phyloP scores from a whole-genome alignment of 352 stramenopile genomes.

The Pythium oligandrum region DNA sequence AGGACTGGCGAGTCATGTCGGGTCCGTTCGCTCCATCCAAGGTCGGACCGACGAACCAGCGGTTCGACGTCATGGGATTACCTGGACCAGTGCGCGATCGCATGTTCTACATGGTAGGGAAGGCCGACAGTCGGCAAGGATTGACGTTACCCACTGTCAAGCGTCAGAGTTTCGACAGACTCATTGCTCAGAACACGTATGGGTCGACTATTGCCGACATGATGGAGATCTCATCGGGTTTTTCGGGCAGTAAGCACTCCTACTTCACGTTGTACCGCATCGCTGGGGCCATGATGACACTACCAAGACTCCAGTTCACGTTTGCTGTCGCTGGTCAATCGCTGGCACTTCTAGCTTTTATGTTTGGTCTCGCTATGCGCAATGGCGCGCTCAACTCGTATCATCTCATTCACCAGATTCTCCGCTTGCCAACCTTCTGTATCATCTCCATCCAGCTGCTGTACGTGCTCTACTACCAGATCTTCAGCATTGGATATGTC shows the following conservation, averaged over 20 bases:
- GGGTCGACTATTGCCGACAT: slow-evolving; percentile 25
- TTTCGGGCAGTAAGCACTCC: slow-evolving; percentile 16
- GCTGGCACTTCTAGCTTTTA: slow-evolving; percentile 22
- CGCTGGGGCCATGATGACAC: slow-evolving; percentile 17
- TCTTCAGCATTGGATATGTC: slow-evolving; percentile 30
- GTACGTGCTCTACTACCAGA: slow-evolving; percentile 40
- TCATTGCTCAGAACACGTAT: slow-evolving; percentile 28
- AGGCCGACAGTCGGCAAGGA: slow-evolving; percentile 17
- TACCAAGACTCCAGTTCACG: slow-evolving; percentile 30
- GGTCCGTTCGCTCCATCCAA: slow-evolving; percentile 1
- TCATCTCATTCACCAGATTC: slow-evolving; percentile 28
- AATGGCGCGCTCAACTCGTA: slow-evolving; percentile 25
- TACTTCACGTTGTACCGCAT: slow-evolving; percentile 27
- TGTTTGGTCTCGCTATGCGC: slow-evolving; percentile 19
- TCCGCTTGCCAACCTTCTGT: slow-evolving; percentile 28
- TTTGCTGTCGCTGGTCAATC: slow-evolving; percentile 32
- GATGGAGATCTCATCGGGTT: slow-evolving; percentile 23
- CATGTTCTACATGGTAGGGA: slow-evolving; percentile 28
- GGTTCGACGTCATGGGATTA: slow-evolving; percentile 27
- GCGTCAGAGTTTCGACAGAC: slow-evolving; percentile 27
- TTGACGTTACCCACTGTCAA: slow-evolving; percentile 24
- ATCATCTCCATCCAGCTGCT: slow-evolving; percentile 33
- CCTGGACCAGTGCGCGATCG: slow-evolving; percentile 18
- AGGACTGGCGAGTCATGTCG: slow-evolving; percentile 5
- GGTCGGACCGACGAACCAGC: slow-evolving; percentile 19